Conservation (phyloP, 2,329 filamentous ascomycete species). For the Fusarium sp. region DNA sequence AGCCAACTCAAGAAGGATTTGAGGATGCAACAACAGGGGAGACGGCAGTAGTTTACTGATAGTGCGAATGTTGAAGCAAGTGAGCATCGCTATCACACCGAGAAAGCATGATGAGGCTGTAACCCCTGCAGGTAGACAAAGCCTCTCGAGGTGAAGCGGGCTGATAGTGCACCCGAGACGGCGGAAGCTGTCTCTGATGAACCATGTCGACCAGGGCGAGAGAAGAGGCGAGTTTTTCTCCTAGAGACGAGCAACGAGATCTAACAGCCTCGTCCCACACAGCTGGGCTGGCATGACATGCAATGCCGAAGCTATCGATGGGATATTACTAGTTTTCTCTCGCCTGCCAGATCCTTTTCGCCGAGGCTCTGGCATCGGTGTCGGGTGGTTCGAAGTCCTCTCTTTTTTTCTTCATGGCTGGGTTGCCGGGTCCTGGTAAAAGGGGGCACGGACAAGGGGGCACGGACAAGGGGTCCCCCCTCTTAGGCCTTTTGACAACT, state of each 20-base stretch:
- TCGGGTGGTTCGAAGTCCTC: not conserved
- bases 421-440: conserved; percentile 15
- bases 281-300: not conserved
- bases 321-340: not conserved
- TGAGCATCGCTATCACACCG: conserved; percentile 11
- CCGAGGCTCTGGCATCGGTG: not conserved
- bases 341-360: not conserved
- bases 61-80: conserved; percentile 8
- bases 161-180: not conserved
- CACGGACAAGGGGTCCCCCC: conserved; percentile 15
- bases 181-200: not conserved
- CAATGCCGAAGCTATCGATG: not conserved
- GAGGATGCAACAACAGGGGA: not conserved
- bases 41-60: conserved; percentile 11
- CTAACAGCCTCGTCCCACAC: not conserved
- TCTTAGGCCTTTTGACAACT: not conserved
- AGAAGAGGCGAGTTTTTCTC: not conserved
- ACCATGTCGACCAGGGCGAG: not conserved
- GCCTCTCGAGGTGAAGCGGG: conserved; percentile 1
- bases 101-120: not conserved
- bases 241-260: not conserved
- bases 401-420: not conserved
- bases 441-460: conserved; percentile 26
- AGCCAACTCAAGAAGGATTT: conserved; percentile 9
- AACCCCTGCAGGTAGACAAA: conserved; percentile 15